phyloP scores from a whole-genome alignment of 2,329 filamentous ascomycete species.

The Calonectria pauciramosa region DNA sequence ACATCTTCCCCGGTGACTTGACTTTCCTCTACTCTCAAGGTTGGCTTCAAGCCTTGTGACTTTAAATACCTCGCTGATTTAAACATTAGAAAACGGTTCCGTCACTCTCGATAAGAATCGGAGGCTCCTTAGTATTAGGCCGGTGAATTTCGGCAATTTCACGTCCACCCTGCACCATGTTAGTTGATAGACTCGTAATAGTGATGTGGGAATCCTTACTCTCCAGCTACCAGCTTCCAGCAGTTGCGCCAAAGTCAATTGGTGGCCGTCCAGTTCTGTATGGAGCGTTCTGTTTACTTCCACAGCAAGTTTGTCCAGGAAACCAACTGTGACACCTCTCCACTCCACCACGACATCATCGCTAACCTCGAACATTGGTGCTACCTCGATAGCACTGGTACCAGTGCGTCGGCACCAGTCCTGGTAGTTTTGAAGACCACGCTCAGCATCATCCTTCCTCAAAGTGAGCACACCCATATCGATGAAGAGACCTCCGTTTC shows the following conservation, averaged over 20 bases:
- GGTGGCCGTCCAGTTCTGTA: constrained; percentile 73
- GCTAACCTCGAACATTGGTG: constrained; percentile 70
- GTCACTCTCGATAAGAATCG: constrained; percentile 96
- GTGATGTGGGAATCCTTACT: constrained; percentile 66
- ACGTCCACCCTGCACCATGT: constrained; percentile 78
- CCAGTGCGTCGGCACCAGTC: constrained; percentile 80
- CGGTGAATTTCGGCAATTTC: constrained; percentile 96
- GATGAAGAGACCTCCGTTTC: constrained; percentile 90
- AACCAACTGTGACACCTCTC: constrained; percentile 73
- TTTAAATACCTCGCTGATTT: constrained; percentile 28
- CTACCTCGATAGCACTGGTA: constrained; percentile 69
- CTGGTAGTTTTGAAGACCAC: constrained; percentile 74
- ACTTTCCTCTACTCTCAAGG: background rate
- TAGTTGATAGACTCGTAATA: constrained; percentile 13
- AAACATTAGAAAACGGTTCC: constrained; percentile 87
- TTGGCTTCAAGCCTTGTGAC: background rate
- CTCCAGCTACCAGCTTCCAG: constrained; percentile 98
- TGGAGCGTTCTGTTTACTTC: constrained; percentile 75
- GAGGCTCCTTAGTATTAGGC: constrained; percentile 95
- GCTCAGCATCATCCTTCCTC: constrained; percentile 77
- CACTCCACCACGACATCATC: constrained; percentile 76
- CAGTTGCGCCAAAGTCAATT: constrained; percentile 87
- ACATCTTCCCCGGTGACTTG: background rate
- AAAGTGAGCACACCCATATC: constrained; percentile 85
- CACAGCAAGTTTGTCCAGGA: constrained; percentile 67